Conservation (phyloP, 768 basidiomycete species). For the Sutorius australiensis region DNA sequence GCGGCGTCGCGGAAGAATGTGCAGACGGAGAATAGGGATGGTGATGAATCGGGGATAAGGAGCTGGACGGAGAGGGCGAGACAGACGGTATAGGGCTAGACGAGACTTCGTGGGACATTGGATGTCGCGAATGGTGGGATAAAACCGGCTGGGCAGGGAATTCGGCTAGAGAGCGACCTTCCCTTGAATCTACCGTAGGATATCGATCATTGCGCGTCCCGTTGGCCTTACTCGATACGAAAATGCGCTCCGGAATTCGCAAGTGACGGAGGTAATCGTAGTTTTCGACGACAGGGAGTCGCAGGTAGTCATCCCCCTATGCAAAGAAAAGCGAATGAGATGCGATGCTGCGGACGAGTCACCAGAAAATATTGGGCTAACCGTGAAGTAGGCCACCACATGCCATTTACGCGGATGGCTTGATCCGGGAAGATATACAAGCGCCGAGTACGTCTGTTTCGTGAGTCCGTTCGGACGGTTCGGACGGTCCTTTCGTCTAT, state of each 20-base stretch:
- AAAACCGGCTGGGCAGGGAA: constrained; percentile 4
- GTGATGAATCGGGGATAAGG: constrained; percentile 11
- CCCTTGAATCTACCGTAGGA: constrained; percentile 15
- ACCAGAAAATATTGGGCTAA: constrained; percentile 31
- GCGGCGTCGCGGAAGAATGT: constrained; percentile 2
- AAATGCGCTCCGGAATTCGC: constrained; percentile 67
- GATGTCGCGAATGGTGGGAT: constrained; percentile 7
- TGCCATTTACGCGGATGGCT: constrained; percentile 72
- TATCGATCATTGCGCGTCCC: constrained; percentile 29
- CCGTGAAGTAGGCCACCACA: constrained; percentile 79
- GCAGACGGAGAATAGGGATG: constrained; percentile 4
- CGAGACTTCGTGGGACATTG: constrained; percentile 12
- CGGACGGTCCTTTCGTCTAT: constrained; percentile 71
- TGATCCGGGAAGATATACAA: constrained; percentile 60
- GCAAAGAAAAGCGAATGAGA: constrained; percentile 10
- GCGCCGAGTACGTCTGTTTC: constrained; percentile 81
- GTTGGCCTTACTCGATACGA: constrained; percentile 61
- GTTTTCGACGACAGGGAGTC: constrained; percentile 68
- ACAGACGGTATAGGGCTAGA: constrained; percentile 12
- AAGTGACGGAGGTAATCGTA: constrained; percentile 71
- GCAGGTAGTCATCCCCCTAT: constrained; percentile 65
- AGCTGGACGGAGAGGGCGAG: constrained; percentile 13
- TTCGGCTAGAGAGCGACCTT: constrained; percentile 11
- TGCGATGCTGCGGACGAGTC: neutral
- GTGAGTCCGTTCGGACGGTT: constrained; percentile 79